Conservation (phyloP, 352 stramenopile species). For the Phytophthora pisi region DNA sequence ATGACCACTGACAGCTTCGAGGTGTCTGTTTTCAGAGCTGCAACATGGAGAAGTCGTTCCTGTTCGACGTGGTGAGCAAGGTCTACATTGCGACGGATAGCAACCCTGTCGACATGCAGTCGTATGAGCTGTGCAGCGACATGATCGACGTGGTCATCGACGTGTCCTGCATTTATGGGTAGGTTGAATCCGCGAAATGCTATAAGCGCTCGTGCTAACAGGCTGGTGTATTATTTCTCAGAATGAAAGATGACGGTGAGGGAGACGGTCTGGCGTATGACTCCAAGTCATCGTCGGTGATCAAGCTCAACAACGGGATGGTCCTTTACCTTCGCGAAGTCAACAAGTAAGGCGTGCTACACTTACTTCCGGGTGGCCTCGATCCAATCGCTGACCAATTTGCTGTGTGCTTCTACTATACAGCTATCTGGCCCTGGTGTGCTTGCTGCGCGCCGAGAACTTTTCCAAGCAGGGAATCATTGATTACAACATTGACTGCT, state of each 20-base stretch:
- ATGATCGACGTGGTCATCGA: conserved; percentile 99
- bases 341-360: conserved; percentile 73
- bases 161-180: conserved; percentile 99
- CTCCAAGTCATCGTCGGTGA: conserved; percentile 95
- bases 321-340: conserved; percentile 95
- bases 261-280: conserved; percentile 95
- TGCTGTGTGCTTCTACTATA: background rate
- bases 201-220: background rate
- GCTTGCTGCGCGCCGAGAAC: conserved; percentile 96
- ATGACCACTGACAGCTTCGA: background rate
- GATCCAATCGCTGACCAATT: background rate
- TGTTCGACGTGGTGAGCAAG: conserved; percentile 99
- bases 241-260: conserved; percentile 91
- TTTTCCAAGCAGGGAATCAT: conserved; percentile 98
- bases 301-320: conserved; percentile 98
- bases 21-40: conserved; percentile 71
- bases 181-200: background rate
- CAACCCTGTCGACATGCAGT: conserved; percentile 98
- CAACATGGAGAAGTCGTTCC: conserved; percentile 99
- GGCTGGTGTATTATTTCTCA: conserved; percentile 14
- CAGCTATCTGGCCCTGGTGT: conserved; percentile 97
- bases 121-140: conserved; percentile 98
- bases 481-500: conserved; percentile 99
- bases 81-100: conserved; percentile 99
- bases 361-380: background rate